Base-by-base conservation (phyloP, 2,329 filamentous ascomycete genomes). In the Talaromyces sp. region DNA sequence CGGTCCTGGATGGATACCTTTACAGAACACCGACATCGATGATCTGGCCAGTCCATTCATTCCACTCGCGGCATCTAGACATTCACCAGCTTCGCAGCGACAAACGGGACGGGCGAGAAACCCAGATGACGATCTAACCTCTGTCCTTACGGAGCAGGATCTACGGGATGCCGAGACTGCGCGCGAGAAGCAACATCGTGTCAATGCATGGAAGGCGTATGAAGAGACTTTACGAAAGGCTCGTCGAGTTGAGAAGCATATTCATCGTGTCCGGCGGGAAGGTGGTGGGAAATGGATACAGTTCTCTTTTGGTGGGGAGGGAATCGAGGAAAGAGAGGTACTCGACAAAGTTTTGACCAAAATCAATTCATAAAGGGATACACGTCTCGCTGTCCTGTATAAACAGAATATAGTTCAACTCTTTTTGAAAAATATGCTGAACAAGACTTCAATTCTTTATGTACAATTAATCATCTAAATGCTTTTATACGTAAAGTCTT, bases 1-100 rank as follows among this genome's bases (percentile, higher is more conserved):
- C 4, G 70, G 71, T 5, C 72, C 76, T 4, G 77, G 76, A 0
- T 78, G 72, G 73, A 63, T 70, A 31, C 70, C 75, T 0, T 61
- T 64, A 3, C n/a, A 50, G n/a, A 58, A 66, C 2, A 41, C 33
- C 13, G 28, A 55, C 9, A 17, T 4, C 17, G 37, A 51, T n/a
- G 53, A 55, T 43, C 11, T 5, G 15, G 31, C n/a, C 22, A 15
- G 15, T 19, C 36, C 41, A 1, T 19, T 33, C 39, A 22, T 52
- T 5, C 63, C 65, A 0, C 57, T 68, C 7, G 62, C 61, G 1
- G 58, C 61, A 11, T 70, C 69, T 1, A 61, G 64, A 11, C 67
- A 70, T 53, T 63, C 66, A 1, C 65, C 67, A 2, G 39, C 58
- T 22, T 41, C 35, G 37, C 33, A 22, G 22, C 52, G 7, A 62